Base-by-base conservation (phyloP, 2,329 filamentous ascomycete species). In the Aspergillus pseudoterreus region DNA sequence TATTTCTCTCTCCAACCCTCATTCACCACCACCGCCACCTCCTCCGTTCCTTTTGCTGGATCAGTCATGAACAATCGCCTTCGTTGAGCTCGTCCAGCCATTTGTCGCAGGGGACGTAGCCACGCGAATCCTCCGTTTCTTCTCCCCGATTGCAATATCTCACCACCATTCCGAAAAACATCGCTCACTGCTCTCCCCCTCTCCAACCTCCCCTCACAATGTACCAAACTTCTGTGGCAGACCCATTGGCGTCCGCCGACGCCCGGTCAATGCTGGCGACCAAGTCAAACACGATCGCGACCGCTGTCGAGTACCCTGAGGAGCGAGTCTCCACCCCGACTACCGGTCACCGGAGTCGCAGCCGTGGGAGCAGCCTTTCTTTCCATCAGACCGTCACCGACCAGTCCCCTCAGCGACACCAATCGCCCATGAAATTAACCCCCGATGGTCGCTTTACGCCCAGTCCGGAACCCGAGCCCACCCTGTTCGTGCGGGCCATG, bases 401-500 rank as follows among this genome's bases (percentile, higher is more conserved):
- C 38, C 60, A 62, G 45, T 59, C 62, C 36, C 62, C 61, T 24
- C 57, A 59, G 39, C 60, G 60, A 50, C 63, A 62, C 54, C 53
- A 57, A 33, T 63, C 69, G 4, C 63, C 66, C 27, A 60, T 63
- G 57, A 68, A 67, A 53, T 53, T 66, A 50, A 58, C 66, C 50
- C 55, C 57, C 33, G 56, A 61, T 52, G 63, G 54, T 43, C 54
- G 65, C 50, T 69, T 63, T 56, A 59, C 67, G 35, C 62, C 65
- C 50, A 69, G 64, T 53, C 64, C 67, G 15, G 78, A 76, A 51
- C 70, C 71, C 19, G 62, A 77, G 44, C 76, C 81, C 24, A 74
- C 78, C 44, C 67, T 96, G 78, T 97, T 94, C 69, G 94, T 99
- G 66, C 88, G 91, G 67, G 94, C 94, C 43, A 82, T 97, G 57